Conservation (phyloP, 805 yeast species). For the Cyberlindnera misumaiensis region DNA sequence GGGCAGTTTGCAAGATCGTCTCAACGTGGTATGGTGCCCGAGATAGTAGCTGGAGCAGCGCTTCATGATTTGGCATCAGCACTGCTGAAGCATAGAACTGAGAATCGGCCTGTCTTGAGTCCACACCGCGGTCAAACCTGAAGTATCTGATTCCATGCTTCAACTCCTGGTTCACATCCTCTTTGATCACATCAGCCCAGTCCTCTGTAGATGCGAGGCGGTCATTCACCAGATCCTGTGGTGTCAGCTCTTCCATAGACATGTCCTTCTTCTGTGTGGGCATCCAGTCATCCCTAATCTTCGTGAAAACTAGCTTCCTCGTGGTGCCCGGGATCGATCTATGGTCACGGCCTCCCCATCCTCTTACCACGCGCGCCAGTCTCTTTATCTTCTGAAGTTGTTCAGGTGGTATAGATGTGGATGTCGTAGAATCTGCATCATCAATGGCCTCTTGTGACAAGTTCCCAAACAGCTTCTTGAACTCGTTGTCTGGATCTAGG, state of each 20-base stretch:
- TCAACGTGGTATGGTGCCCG: constrained; percentile 69
- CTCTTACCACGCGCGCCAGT: constrained; percentile 47
- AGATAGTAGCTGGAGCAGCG: constrained; percentile 48
- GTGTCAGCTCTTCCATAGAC: constrained; percentile 46
- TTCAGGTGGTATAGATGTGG: constrained; percentile 64
- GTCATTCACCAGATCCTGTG: constrained; percentile 31
- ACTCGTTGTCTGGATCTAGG: constrained; percentile 73
- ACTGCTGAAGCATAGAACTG: constrained; percentile 60
- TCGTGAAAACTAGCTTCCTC: constrained; percentile 60
- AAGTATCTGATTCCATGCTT: constrained; percentile 49
- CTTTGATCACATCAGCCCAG: constrained; percentile 44
- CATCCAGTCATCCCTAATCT: constrained; percentile 73
- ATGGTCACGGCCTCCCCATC: constrained; percentile 82
- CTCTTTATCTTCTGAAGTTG: constrained; percentile 55
- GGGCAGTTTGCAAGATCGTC: constrained; percentile 72
- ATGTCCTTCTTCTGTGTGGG: constrained; percentile 62
- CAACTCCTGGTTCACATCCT: constrained; percentile 31
- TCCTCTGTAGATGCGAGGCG: constrained; percentile 30
- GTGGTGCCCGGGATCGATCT: constrained; percentile 68
- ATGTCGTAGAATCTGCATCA: constrained; percentile 71
- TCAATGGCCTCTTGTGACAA: constrained; percentile 59
- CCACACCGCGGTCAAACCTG: constrained; percentile 38
- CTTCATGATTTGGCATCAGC: constrained; percentile 73
- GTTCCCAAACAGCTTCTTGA: constrained; percentile 63
- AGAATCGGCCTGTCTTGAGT: constrained; percentile 28